These are phyloP conservation scores for Penicillium sp. DNA, from an alignment of 2,329 filamentous ascomycete species.

Conservation along the genomic window DNA sequence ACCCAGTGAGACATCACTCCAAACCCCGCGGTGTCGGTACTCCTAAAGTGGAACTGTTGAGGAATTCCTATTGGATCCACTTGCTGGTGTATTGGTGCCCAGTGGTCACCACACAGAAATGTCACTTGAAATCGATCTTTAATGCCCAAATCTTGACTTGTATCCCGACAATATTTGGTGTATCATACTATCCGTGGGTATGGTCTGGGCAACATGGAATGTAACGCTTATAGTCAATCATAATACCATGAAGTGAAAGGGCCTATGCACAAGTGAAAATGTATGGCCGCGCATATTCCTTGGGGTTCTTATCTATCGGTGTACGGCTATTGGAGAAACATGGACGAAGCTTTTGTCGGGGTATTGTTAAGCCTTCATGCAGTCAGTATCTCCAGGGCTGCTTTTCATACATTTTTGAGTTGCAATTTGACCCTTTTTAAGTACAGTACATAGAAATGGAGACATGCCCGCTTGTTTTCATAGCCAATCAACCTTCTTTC, in stretches of 20 bases:
- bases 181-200: neutral
- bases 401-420: neutral
- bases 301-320: neutral
- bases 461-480: neutral
- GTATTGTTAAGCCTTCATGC: neutral
- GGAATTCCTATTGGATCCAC: conserved; percentile 1
- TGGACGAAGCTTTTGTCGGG: neutral
- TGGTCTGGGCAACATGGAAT: neutral
- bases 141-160: neutral
- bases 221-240: no score
- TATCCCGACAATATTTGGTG: neutral
- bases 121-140: neutral
- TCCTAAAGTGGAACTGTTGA: neutral
- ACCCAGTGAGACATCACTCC: neutral
- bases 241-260: neutral
- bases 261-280: neutral
- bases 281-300: neutral
- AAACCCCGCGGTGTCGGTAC: conserved; percentile 2
- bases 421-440: neutral
- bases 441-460: neutral
- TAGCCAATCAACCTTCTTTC: neutral
- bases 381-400: neutral
- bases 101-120: neutral
- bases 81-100: neutral
- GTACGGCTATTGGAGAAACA: neutral